Evolutionary conservation across 2,329 filamentous ascomycete species (phyloP), one percentile per base, ranked within the genome.

Genomic region (Pseudocercospora macadamiae): DNA sequence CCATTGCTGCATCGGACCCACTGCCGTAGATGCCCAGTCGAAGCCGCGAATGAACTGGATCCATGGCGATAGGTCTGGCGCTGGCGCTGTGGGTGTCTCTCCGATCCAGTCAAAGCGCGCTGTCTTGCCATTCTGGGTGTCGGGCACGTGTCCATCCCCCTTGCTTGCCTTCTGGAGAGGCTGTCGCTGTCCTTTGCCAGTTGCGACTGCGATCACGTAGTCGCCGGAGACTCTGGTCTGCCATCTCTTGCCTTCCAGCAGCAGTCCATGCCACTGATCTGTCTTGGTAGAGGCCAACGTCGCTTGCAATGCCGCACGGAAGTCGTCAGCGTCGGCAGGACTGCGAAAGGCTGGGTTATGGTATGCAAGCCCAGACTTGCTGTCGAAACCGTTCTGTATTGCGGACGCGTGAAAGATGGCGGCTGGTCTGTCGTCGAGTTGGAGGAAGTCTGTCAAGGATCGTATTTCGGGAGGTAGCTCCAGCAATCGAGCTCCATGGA

Each of bases 1-100:
- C 71, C 71, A 74, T 1, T 42, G 39, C 1, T 61, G 28, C 57
- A 74, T 72, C 1, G 66, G 63, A 2, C 71, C 71, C 9, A 74
- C 16, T 10, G 51, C 32, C 2, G 70, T 73, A 6, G 64, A 55
- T 3, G 63, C 51, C 70, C 70, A 74, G 54, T 72, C 65, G 42
- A 68, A 65, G 30, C 55, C 59, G n/a, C 65, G 65, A 19, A 73
- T 58, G 28, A 66, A 67, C 19, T 61, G 49, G 16, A 66, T 54
- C 59, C 67, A 71, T 26, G 66, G 60, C 2, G 68, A 65, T 1
- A 69, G 36, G 10, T 53, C 61, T 8, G 62, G 42, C 7, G n/a
- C n/a, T n/a, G n/a, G n/a, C n/a, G n/a, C n/a, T n/a, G n/a, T n/a
- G n/a, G 66, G 55, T 7, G 61, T 60, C 37, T 64, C 58, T 25